Evolutionary conservation across 2,329 filamentous ascomycete genomes (phyloP).

Genomic region (Pseudogymnoascus sp.): DNA sequence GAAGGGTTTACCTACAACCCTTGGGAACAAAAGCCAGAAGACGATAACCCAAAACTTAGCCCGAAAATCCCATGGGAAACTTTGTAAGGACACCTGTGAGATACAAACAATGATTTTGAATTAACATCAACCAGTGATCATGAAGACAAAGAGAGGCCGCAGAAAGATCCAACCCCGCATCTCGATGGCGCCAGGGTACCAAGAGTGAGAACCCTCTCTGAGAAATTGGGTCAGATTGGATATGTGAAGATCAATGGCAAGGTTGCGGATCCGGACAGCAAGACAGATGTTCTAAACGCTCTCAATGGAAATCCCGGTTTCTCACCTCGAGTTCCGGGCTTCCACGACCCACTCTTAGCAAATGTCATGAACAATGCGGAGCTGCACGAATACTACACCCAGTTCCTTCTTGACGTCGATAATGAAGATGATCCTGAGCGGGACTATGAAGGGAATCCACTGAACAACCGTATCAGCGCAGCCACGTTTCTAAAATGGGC

Average conservation of each 20-base stretch:
- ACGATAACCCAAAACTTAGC: neutral
- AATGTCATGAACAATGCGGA: conserved; percentile 17
- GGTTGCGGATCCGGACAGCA: conserved; percentile 26
- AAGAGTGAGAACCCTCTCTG: neutral
- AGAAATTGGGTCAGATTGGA: conserved; percentile 12
- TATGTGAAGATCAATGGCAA: conserved; percentile 19
- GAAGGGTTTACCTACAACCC: neutral
- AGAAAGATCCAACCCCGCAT: neutral
- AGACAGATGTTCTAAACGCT: conserved; percentile 16
- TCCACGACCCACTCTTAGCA: conserved; percentile 6
- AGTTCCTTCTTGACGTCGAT: conserved; percentile 25
- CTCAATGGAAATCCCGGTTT: conserved; percentile 4
- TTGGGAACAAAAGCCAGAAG: neutral
- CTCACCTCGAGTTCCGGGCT: neutral
- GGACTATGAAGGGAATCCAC: conserved; percentile 30
- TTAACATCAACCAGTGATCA: neutral
- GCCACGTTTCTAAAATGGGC: conserved; percentile 36
- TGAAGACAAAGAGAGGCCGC: neutral
- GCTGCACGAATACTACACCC: conserved; percentile 17
- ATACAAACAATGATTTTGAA: neutral
- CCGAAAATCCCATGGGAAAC: neutral
- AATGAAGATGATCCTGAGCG: conserved; percentile 24
- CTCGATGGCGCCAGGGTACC: neutral
- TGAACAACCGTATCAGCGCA: conserved; percentile 32
- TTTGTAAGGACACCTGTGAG: neutral